A percentile compares a stretch with the other conserved stretches of the same genome.
phyloP scores from a whole-genome alignment of 2,329 filamentous ascomycete genomes.

The Stachybotrys echinatus region DNA sequence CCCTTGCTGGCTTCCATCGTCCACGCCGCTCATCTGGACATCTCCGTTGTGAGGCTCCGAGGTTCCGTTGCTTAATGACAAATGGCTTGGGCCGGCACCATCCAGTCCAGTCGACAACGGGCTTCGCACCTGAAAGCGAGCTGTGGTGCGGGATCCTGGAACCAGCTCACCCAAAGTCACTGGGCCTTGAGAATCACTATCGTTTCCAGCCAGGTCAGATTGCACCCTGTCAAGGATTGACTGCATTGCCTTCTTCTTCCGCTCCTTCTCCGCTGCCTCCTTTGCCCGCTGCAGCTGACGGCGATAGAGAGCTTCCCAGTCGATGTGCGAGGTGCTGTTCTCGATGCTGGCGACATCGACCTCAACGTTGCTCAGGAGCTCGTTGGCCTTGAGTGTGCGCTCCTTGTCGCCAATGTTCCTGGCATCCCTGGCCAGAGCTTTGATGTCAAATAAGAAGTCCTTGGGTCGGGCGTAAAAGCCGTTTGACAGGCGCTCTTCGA shows the following conservation, averaged over 20 bases:
- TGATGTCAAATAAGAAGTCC: conserved; percentile 87
- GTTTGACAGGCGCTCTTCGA: conserved; percentile 94
- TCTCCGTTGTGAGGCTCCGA: conserved; percentile 48
- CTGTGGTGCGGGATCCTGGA: conserved; percentile 44
- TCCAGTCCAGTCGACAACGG: conserved; percentile 56
- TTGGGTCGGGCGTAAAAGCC: conserved; percentile 89
- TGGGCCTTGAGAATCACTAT: conserved; percentile 50
- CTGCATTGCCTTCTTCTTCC: conserved; percentile 59
- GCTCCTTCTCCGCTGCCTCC: conserved; percentile 53
- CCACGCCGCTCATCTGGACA: conserved; percentile 55
- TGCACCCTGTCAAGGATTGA: conserved; percentile 43
- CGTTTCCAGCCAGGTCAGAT: conserved; percentile 47
- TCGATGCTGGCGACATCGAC: conserved; percentile 83
- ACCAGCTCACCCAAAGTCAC: conserved; percentile 61
- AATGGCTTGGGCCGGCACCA: conserved; percentile 23
- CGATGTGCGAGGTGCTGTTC: conserved; percentile 57
- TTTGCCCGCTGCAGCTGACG: conserved; percentile 63
- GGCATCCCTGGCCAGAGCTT: conserved; percentile 77
- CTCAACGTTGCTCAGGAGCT: conserved; percentile 88
- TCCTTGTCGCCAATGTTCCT: conserved; percentile 78
- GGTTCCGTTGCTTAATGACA: conserved; percentile 49
- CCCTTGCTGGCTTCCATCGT: conserved; percentile 39
- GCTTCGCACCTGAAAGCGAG: conserved; percentile 52
- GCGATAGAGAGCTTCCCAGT: conserved; percentile 78
- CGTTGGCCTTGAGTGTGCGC: conserved; percentile 78